Conservation (phyloP, 2,329 filamentous ascomycete species). For the Cladosporium sphaerospermum region DNA sequence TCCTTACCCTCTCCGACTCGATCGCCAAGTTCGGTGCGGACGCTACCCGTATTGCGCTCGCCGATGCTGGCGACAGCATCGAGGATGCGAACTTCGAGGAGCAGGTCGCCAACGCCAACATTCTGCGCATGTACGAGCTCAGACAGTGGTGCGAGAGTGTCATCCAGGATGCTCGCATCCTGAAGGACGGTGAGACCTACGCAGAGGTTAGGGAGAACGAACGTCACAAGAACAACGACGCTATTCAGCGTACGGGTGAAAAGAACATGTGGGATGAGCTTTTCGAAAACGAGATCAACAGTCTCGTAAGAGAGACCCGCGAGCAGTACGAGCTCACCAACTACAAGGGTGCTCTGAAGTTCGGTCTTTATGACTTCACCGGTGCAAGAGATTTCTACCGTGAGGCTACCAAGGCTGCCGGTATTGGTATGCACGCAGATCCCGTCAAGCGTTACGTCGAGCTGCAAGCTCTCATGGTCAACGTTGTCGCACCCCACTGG, state of each 20-base stretch:
- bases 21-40: constrained; percentile 92
- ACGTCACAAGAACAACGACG: constrained; percentile 45
- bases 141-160: constrained; percentile 91
- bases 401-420: constrained; percentile 68
- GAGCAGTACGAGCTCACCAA: constrained; percentile 71
- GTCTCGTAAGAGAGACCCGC: constrained; percentile 69
- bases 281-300: constrained; percentile 90
- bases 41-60: constrained; percentile 82
- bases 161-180: constrained; percentile 52
- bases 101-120: constrained; percentile 83
- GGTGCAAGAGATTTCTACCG: constrained; percentile 85
- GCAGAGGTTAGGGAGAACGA: constrained; percentile 36
- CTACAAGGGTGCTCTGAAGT: constrained; percentile 82
- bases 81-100: constrained; percentile 98
- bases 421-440: constrained; percentile 80
- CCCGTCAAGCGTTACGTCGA: constrained; percentile 75
- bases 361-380: constrained; percentile 82
- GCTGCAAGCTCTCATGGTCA: constrained; percentile 74
- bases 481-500: constrained; percentile 87
- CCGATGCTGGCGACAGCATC: constrained; percentile 89
- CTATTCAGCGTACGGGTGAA: constrained; percentile 67
- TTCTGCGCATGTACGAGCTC: constrained; percentile 74
- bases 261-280: constrained; percentile 77
- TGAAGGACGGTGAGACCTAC: constrained; percentile 40
- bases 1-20: constrained; percentile 81